A percentile compares a stretch with the other conserved stretches of the same genome.
Evolutionary conservation across 2,329 filamentous ascomycete species (phyloP).

Genomic region (Epichloe aotearoae): DNA sequence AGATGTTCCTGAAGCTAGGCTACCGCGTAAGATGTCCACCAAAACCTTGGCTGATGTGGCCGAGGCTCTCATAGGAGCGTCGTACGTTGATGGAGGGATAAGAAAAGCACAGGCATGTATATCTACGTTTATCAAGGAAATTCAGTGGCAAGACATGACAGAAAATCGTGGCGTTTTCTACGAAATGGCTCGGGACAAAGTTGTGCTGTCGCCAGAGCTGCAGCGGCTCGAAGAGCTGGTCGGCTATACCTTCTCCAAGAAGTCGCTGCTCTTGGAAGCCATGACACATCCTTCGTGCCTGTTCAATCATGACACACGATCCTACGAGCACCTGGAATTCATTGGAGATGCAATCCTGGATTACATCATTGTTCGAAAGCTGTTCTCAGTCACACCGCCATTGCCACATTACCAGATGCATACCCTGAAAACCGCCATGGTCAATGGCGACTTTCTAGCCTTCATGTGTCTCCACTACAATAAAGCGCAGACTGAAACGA

Average conservation of each 20-base stretch:
- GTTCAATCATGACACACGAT: slow-evolving; percentile 24
- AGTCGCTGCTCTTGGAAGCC: slow-evolving; percentile 59
- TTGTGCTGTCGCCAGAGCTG: slow-evolving; percentile 27
- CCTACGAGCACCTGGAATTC: slow-evolving; percentile 69
- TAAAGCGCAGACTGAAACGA: slow-evolving; percentile 12
- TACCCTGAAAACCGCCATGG: slow-evolving; percentile 57
- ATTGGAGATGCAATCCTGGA: slow-evolving; percentile 80
- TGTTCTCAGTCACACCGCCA: slow-evolving; percentile 35
- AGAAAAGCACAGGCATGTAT: slow-evolving; percentile 51
- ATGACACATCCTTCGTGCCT: slow-evolving; percentile 60
- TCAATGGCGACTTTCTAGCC: slow-evolving; percentile 68
- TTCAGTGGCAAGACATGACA: slow-evolving; percentile 37
- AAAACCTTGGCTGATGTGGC: slow-evolving; percentile 82
- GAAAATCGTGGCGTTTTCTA: slow-evolving; percentile 30
- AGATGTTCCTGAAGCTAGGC: neutral
- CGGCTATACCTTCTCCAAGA: slow-evolving; percentile 58
- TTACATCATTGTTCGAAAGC: slow-evolving; percentile 51
- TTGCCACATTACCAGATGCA: slow-evolving; percentile 53
- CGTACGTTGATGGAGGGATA: slow-evolving; percentile 56
- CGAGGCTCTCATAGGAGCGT: slow-evolving; percentile 70
- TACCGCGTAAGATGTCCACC: slow-evolving; percentile 40
- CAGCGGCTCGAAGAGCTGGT: slow-evolving; percentile 49
- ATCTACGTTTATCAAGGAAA: slow-evolving; percentile 48
- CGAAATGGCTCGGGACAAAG: slow-evolving; percentile 21
- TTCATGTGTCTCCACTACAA: slow-evolving; percentile 51